Evolutionary conservation across 352 stramenopile species (phyloP), one percentile per base, ranked within the genome.

Genomic region (Aphanomyces stellatus): DNA sequence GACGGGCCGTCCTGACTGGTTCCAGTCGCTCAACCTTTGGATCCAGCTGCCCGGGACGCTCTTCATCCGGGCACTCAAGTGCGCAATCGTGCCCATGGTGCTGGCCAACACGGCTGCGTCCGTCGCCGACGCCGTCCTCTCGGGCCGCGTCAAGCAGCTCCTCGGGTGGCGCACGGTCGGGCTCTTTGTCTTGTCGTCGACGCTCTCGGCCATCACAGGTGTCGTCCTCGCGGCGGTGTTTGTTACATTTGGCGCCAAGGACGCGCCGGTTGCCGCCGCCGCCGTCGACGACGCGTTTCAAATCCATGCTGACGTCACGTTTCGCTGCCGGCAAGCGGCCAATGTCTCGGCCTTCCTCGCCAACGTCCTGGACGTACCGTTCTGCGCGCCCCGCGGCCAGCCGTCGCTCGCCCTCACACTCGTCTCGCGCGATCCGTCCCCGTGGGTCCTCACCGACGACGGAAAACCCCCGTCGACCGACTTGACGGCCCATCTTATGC

Each of bases 1-100:
- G 8, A 8, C 17, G 8, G 17, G 17, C 17, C 8, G 17, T 17
- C 37, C 37, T 8, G 8, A 8, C 8, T 43, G 37, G 37, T 17
- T 43, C 8, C 8, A 8, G 8, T 17, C 8, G 8, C 8, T 43
- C 8, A 43, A 17, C 37, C 15, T 37, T 7, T 82, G 72, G 76
- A 65, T 82, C 31, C 24, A 62, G 35, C 66, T 79, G 17, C 76
- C 74, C 3, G 76, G 76, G 0, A 13, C 78, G 11, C 61, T 80
- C 24, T 82, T 76, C 69, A 63, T 81, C 24, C 72, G 72, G 41
- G 72, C 74, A n/a, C 73, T 85, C 60, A 79, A 78, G 69, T 85
- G 77, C 49, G 57, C 80, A 27, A 72, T 85, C 43, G 63, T 70
- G 35, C 75, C 77, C 49, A 69, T 82, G 51, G 72, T 79, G 30